Evolutionary conservation across 371 early-diverging fungal species (phyloP).

Genomic region (Syncephalis plumigaleata): DNA sequence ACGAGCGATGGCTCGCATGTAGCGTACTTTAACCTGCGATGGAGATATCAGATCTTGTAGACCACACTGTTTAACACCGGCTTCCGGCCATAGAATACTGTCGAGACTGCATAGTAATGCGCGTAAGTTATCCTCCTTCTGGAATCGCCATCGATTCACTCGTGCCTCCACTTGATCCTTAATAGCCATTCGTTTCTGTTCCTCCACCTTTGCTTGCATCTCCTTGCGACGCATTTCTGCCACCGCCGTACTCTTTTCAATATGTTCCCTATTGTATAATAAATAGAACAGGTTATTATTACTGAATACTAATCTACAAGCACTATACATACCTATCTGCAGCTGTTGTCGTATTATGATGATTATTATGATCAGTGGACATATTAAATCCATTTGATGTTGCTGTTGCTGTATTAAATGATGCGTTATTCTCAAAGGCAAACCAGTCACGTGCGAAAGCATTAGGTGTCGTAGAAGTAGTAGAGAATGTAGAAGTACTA

Average conservation of each 20-base stretch:
- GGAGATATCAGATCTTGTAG: slow-evolving; percentile 74
- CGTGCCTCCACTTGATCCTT: slow-evolving; percentile 66
- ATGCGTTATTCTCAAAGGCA: no score
- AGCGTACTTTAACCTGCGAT: slow-evolving; percentile 71
- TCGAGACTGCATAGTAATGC: slow-evolving; percentile 75
- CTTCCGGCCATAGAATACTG: slow-evolving; percentile 56
- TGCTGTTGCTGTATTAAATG: no score
- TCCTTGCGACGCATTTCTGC: slow-evolving; percentile 54
- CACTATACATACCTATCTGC: slow-evolving; percentile 11
- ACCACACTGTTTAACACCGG: slow-evolving; percentile 51
- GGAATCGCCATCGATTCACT: slow-evolving; percentile 49
- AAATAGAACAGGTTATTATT: no score
- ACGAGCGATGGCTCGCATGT: slow-evolving; percentile 83
- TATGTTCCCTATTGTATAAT: slow-evolving; percentile 12
- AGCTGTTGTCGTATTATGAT: no score
- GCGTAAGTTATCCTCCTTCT: slow-evolving; percentile 80
- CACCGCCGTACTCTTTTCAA: slow-evolving; percentile 34
- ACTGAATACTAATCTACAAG: no score
- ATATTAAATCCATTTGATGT: no score
- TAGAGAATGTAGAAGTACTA: no score
- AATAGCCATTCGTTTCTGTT: slow-evolving; percentile 46
- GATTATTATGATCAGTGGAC: no score
- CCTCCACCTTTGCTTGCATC: slow-evolving; percentile 50
- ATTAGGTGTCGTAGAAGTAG: no score
- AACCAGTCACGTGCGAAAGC: no score